phyloP scores from a whole-genome alignment of 495 filamentous ascomycete species.

The Apiosordaria backusii region DNA sequence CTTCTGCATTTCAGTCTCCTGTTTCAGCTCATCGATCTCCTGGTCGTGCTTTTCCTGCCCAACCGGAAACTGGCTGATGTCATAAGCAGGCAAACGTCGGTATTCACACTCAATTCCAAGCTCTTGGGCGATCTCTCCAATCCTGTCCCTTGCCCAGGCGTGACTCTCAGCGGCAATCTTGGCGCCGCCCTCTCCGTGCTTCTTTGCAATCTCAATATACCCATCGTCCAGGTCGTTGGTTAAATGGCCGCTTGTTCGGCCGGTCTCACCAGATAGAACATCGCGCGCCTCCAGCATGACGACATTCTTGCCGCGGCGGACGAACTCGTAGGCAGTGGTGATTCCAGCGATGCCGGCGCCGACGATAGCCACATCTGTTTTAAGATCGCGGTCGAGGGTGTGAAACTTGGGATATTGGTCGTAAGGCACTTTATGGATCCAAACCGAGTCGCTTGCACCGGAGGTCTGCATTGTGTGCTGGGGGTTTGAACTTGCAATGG shows the following conservation, averaged over 20 bases:
- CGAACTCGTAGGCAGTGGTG: conserved; percentile 51
- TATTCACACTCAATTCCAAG: conserved; percentile 57
- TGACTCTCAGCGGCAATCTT: conserved; percentile 52
- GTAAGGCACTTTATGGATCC: conserved; percentile 50
- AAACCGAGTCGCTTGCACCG: conserved; percentile 49
- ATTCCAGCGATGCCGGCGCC: conserved; percentile 57
- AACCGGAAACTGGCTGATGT: conserved; percentile 36
- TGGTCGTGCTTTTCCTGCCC: conserved; percentile 38
- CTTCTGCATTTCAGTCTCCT: conserved; percentile 43
- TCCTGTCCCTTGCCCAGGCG: conserved; percentile 48
- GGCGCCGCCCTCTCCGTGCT: conserved; percentile 49
- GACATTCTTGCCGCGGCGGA: conserved; percentile 46
- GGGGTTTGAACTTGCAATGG: conserved; percentile 8
- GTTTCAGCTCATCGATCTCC: conserved; percentile 36
- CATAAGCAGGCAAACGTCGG: conserved; percentile 43
- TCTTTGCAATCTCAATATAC: conserved; percentile 48
- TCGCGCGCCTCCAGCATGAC: conserved; percentile 55
- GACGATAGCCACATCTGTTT: conserved; percentile 51
- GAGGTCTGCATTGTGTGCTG: conserved; percentile 47
- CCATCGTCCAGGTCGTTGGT: conserved; percentile 52
- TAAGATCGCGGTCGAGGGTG: conserved; percentile 33
- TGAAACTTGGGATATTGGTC: conserved; percentile 44
- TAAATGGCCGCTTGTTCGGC: conserved; percentile 53
- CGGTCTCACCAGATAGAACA: conserved; percentile 51
- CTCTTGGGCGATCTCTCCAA: conserved; percentile 46